These are phyloP conservation scores for Populus pruinosa DNA, from an alignment of 345 rosid genomes.

Conservation along the genomic window DNA sequence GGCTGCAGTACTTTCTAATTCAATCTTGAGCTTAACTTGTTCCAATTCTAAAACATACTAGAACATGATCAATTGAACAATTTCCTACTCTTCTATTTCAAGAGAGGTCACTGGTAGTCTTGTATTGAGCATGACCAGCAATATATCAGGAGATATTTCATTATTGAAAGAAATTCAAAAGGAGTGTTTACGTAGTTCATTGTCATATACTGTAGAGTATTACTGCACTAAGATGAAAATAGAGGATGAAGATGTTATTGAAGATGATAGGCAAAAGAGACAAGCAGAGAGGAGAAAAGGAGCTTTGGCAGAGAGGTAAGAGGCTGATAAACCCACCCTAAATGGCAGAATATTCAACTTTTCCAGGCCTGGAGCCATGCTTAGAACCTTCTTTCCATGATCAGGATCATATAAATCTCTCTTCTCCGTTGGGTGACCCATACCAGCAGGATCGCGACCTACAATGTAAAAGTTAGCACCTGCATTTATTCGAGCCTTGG, in stretches of 20 bases:
- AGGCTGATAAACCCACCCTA: constrained; percentile 46
- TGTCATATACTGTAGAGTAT: not conserved
- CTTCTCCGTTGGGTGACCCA: constrained; percentile 94
- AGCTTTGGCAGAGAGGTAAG: not conserved
- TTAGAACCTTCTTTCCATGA: constrained; percentile 89
- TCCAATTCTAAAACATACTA: not conserved
- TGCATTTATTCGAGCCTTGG: constrained; percentile 92
- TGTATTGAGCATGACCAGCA: no score
- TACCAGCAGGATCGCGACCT: constrained; percentile 98
- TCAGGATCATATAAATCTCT: constrained; percentile 95
- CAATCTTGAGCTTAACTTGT: not conserved
- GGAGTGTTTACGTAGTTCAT: no score
- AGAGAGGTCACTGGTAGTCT: not conserved
- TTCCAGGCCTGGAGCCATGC: constrained; percentile 99
- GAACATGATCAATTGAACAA: not conserved
- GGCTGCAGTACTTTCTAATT: not conserved
- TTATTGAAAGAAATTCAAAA: no score
- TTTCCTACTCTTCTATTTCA: not conserved
- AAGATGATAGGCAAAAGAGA: not conserved
- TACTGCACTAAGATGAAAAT: not conserved
- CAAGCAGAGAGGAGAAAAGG: not conserved
- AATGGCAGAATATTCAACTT: constrained; percentile 91
- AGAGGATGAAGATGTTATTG: not conserved
- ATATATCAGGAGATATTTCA: no score
- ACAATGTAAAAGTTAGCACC: constrained; percentile 98